Percentiles rank a stretch among this genome's conserved stretches.
Evolutionary conservation across 2,329 filamentous ascomycete species (phyloP).

Genomic region (Colletotrichum spinosum): DNA sequence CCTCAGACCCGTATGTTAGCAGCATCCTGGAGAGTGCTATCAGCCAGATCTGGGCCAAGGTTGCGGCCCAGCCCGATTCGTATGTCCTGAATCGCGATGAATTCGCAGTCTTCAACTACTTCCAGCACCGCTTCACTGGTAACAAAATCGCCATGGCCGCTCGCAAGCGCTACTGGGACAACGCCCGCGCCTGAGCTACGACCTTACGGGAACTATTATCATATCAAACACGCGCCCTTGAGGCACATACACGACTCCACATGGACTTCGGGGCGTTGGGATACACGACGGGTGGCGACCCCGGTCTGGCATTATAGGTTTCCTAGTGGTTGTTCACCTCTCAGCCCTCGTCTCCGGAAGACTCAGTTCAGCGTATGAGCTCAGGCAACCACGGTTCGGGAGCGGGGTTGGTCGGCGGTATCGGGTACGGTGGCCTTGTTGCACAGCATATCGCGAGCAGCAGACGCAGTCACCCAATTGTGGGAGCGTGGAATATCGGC

Average conservation of each 20-base stretch:
- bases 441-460: too few relatives aligned
- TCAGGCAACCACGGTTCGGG: too few relatives aligned
- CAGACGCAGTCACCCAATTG: too few relatives aligned
- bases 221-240: background rate
- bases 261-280: too few relatives aligned
- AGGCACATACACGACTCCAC: background rate
- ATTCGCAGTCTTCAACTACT: constrained; percentile 90
- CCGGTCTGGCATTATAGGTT: too few relatives aligned
- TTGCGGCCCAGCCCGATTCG: constrained; percentile 71
- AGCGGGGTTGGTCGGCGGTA: too few relatives aligned
- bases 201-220: background rate
- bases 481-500: too few relatives aligned
- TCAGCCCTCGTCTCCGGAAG: too few relatives aligned
- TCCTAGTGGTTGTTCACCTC: too few relatives aligned
- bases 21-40: constrained; percentile 75
- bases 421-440: too few relatives aligned
- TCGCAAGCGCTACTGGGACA: constrained; percentile 65
- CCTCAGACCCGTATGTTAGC: constrained; percentile 70
- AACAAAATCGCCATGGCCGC: constrained; percentile 60
- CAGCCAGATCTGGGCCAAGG: constrained; percentile 73
- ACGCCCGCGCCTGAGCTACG: constrained; percentile 49
- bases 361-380: too few relatives aligned
- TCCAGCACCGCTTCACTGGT: constrained; percentile 73
- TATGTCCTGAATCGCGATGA: constrained; percentile 83
- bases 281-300: too few relatives aligned